phyloP scores from a whole-genome alignment of 192 early-diverging fungal genomes.

The Podila horticola region DNA sequence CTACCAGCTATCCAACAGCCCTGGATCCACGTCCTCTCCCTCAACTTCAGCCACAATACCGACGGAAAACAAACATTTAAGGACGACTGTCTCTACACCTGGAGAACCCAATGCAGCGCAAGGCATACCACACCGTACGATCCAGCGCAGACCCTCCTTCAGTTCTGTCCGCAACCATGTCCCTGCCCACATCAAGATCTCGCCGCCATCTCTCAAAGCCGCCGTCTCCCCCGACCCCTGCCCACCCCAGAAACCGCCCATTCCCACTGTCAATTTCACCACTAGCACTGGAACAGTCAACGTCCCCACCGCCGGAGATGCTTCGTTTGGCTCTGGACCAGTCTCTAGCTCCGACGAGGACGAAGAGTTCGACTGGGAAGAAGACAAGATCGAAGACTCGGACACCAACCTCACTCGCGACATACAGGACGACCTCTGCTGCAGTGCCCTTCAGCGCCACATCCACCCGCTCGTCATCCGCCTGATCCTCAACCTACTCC shows the following conservation, averaged over 20 bases:
- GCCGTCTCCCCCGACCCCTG: neutral
- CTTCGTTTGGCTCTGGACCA: neutral
- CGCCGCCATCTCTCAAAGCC: constrained; percentile 10
- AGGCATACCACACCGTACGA: neutral
- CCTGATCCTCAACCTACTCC: constrained; percentile 8
- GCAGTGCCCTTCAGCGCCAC: constrained; percentile 5
- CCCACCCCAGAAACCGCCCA: neutral
- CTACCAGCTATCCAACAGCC: neutral
- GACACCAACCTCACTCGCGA: neutral
- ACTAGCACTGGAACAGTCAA: neutral
- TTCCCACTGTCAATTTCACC: neutral
- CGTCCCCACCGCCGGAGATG: neutral
- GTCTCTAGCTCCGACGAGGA: constrained; percentile 6
- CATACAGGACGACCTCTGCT: constrained; percentile 28
- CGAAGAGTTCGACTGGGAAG: constrained; percentile 41
- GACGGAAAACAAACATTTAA: neutral
- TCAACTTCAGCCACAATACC: neutral
- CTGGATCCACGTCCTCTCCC: neutral
- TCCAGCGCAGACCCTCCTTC: constrained; percentile 18
- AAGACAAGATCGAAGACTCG: constrained; percentile 24
- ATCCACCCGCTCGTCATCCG: constrained; percentile 16
- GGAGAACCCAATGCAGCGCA: neutral
- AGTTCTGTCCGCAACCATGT: constrained; percentile 27
- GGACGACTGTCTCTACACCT: too few relatives aligned
- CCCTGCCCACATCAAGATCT: constrained; percentile 28